Conservation (phyloP, 1,284 basidiomycete genomes). For the Naganishia cerealis region DNA sequence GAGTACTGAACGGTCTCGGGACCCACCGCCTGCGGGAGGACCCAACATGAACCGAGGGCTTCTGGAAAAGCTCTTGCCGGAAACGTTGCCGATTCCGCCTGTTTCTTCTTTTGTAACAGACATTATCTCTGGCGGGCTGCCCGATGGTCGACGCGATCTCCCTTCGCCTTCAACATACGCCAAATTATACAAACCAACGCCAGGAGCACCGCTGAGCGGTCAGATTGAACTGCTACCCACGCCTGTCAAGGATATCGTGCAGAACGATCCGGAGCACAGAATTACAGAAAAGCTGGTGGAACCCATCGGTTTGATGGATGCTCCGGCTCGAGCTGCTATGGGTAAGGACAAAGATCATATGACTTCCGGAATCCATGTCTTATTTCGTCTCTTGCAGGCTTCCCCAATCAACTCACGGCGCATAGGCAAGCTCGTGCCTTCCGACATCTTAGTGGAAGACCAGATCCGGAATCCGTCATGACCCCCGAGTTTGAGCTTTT, state of each 20-base stretch:
- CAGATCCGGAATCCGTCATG: constrained; percentile 37
- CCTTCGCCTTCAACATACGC: constrained; percentile 23
- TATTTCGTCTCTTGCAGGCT: constrained; percentile 23
- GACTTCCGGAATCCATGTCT: neutral
- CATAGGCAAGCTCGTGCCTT: constrained; percentile 47
- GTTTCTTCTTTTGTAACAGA: neutral
- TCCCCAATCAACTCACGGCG: constrained; percentile 46
- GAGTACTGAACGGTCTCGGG: neutral
- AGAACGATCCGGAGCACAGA: no score
- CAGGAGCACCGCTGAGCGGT: constrained; percentile 24
- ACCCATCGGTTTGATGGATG: constrained; percentile 43
- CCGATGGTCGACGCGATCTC: neutral
- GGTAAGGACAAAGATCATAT: constrained; percentile 28
- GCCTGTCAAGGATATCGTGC: neutral
- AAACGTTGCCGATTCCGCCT: constrained; percentile 9
- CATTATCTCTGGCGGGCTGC: neutral
- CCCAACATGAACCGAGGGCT: constrained; percentile 13
- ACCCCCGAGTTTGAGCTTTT: constrained; percentile 49
- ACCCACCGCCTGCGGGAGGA: constrained; percentile 15
- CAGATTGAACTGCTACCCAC: constrained; percentile 20
- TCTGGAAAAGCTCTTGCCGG: constrained; percentile 12
- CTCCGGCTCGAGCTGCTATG: constrained; percentile 49
- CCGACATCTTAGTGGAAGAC: constrained; percentile 30
- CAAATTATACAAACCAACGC: constrained; percentile 1
- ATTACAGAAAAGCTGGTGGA: neutral